Conservation (phyloP, 345 rosid species). For the Sapria himalayana region DNA sequence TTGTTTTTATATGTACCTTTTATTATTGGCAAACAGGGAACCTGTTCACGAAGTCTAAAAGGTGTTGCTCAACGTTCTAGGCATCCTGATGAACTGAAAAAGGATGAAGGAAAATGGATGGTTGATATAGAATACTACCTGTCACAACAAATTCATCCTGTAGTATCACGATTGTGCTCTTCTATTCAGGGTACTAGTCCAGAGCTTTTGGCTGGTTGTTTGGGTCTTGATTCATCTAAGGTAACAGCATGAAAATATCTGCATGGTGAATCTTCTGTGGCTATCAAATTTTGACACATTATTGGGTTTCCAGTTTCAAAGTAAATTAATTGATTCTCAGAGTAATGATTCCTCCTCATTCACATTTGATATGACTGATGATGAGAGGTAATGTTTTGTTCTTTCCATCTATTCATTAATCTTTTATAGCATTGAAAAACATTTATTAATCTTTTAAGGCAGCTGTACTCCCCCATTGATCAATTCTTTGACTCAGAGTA, state of each 20-base stretch:
- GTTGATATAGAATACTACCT: conserved; percentile 88
- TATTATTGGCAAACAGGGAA: conserved; percentile 28
- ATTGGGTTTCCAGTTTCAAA: conserved; percentile 65
- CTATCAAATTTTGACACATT: too few species aligned
- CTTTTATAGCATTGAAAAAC: too few species aligned
- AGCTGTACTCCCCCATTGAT: conserved; percentile 3
- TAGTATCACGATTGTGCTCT: conserved; percentile 82
- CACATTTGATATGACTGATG: conserved; percentile 42
- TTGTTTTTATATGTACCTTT: background rate
- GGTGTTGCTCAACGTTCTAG: conserved; percentile 92
- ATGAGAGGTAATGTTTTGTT: conserved; percentile 41
- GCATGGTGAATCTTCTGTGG: too few species aligned
- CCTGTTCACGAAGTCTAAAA: conserved; percentile 27
- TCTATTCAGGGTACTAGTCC: conserved; percentile 95
- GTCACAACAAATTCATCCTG: conserved; percentile 98
- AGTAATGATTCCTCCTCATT: conserved; percentile 36
- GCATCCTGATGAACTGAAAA: conserved; percentile 86
- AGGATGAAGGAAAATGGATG: conserved; percentile 68
- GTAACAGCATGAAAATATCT: conserved; percentile 35
- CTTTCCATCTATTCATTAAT: too few species aligned
- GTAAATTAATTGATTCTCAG: conserved; percentile 28
- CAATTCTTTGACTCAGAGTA: background rate
- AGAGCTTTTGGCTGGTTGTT: conserved; percentile 79
- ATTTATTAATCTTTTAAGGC: too few species aligned
- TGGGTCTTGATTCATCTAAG: conserved; percentile 94